phyloP scores from a whole-genome alignment of 169 alveolate species.

The Plasmodium coatneyi region DNA sequence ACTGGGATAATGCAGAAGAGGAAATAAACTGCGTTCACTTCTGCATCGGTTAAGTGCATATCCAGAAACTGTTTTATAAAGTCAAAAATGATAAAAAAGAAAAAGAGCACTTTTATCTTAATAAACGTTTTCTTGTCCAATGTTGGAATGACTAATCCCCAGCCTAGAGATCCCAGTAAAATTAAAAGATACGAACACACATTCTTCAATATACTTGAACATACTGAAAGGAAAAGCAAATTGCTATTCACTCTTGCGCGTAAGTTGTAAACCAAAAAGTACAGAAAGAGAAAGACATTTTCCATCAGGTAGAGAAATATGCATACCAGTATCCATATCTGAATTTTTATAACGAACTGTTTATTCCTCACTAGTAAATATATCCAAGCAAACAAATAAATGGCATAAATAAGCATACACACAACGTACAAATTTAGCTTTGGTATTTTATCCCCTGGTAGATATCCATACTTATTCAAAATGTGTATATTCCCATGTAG shows the following conservation, averaged over 20 bases:
- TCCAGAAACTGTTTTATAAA: constrained; percentile 74
- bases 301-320: constrained; percentile 56
- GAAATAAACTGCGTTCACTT: constrained; percentile 49
- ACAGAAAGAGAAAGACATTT: constrained; percentile 41
- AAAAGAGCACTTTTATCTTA: constrained; percentile 61
- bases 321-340: constrained; percentile 72
- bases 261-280: constrained; percentile 55
- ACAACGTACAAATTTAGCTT: constrained; percentile 69
- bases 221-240: constrained; percentile 52
- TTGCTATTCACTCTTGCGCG: constrained; percentile 55
- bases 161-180: constrained; percentile 73
- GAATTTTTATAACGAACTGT: constrained; percentile 59
- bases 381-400: constrained; percentile 48
- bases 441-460: constrained; percentile 75
- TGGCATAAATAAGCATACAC: constrained; percentile 25
- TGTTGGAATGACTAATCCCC: constrained; percentile 76
- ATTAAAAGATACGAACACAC: constrained; percentile 74
- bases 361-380: constrained; percentile 50
- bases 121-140: constrained; percentile 59
- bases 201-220: constrained; percentile 61
- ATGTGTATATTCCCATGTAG: constrained; percentile 76
- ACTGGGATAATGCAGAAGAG: constrained; percentile 56
- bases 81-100: constrained; percentile 74
- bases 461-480: constrained; percentile 67
- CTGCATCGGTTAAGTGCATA: constrained; percentile 52